These are phyloP conservation scores for Nicotiana undulata DNA, from an alignment of 257 asterid species.

Conservation along the genomic window DNA sequence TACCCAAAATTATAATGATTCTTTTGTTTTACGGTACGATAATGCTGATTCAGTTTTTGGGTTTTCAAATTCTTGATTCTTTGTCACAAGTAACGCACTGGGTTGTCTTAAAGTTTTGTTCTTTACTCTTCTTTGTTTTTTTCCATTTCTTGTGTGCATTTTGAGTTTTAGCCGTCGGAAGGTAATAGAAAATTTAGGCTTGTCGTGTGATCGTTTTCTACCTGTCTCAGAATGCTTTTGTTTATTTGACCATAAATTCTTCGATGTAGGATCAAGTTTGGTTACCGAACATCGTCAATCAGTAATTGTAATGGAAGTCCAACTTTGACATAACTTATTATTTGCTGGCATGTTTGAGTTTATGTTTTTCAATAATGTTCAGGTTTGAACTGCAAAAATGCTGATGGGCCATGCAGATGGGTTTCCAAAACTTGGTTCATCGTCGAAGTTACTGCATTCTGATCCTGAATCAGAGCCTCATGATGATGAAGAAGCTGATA, in stretches of 20 bases:
- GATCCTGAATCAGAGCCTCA: slow-evolving; percentile 44
- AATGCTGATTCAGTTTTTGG: background rate
- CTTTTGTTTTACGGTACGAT: background rate
- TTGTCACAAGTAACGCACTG: background rate
- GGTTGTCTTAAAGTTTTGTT: background rate
- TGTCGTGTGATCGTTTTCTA: background rate
- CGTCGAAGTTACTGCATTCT: slow-evolving; percentile 34
- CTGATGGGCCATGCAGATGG: slow-evolving; percentile 46
- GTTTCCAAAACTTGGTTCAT: slow-evolving; percentile 30
- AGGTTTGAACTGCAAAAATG: slow-evolving; percentile 28
- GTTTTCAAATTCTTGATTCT: background rate
- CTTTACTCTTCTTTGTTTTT: background rate
- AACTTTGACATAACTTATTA: background rate
- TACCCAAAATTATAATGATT: background rate
- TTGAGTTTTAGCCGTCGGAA: background rate
- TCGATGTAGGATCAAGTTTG: background rate
- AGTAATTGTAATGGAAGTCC: background rate
- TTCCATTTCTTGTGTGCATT: background rate
- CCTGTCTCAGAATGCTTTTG: background rate
- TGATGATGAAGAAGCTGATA: slow-evolving; percentile 38
- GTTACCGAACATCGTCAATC: background rate
- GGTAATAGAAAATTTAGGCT: background rate
- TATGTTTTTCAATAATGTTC: background rate
- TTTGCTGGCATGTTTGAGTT: slow-evolving; percentile 1
- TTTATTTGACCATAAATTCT: background rate